phyloP scores from a whole-genome alignment of 179 eudicot species.

The Patellifolia procumbens region DNA sequence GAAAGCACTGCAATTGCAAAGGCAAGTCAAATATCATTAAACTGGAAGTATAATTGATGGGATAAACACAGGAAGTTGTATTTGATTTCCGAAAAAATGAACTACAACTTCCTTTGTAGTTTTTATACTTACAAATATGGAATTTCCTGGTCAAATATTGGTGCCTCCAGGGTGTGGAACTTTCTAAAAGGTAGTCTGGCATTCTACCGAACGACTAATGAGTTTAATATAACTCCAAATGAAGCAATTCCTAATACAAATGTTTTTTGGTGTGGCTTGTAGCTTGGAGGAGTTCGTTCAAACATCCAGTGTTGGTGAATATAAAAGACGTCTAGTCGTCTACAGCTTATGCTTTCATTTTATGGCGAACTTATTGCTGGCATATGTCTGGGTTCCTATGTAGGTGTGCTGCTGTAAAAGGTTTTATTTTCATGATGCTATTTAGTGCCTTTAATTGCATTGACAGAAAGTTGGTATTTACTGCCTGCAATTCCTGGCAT shows the following conservation, averaged over 20 bases:
- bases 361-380: slow-evolving; percentile 73
- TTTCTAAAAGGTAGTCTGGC: background rate
- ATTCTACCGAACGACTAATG: background rate
- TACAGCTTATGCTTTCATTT: slow-evolving; percentile 82
- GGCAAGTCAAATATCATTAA: slow-evolving; percentile 45
- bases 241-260: background rate
- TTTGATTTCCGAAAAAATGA: background rate
- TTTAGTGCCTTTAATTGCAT: too few relatives aligned
- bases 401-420: slow-evolving; percentile 44
- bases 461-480: background rate
- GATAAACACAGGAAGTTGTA: background rate
- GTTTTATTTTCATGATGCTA: background rate
- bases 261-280: slow-evolving; percentile 22
- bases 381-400: slow-evolving; percentile 47
- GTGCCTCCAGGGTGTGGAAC: background rate
- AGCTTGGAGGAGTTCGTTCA: slow-evolving; percentile 88
- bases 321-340: slow-evolving; percentile 69
- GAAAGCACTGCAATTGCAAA: slow-evolving; percentile 50
- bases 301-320: slow-evolving; percentile 89
- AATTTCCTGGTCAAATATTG: background rate
- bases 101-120: background rate
- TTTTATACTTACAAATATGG: background rate
- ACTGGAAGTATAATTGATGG: background rate
- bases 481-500: background rate
- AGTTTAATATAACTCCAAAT: background rate